A percentile compares a stretch with the other conserved stretches of the same genome.
phyloP scores from a whole-genome alignment of 116 monocot genomes.

The Cymodocea nodosa region DNA sequence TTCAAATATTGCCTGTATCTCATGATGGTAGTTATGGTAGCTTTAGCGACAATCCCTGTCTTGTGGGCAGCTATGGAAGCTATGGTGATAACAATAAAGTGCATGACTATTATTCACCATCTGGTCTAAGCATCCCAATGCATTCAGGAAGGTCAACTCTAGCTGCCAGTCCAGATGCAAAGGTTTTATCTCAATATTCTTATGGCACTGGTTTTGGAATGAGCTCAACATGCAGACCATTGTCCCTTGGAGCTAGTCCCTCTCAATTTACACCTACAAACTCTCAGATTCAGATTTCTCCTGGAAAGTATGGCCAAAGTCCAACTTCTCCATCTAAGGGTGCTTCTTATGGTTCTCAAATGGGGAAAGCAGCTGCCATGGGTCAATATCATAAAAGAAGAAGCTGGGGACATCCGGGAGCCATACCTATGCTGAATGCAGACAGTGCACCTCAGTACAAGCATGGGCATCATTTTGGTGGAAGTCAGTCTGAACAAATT shows the following conservation, averaged over 20 bases:
- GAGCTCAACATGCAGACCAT: constrained; percentile 54
- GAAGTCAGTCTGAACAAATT: constrained; percentile 24
- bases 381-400: constrained; percentile 54
- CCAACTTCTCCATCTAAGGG: constrained; percentile 60
- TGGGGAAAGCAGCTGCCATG: constrained; percentile 49
- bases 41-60: constrained; percentile 50
- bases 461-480: constrained; percentile 43
- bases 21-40: constrained; percentile 73
- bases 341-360: constrained; percentile 32
- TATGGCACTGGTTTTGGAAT: constrained; percentile 52
- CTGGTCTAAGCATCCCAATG: constrained; percentile 48
- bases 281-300: constrained; percentile 59
- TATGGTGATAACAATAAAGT: constrained; percentile 53
- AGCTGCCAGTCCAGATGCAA: constrained; percentile 70
- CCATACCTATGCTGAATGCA: constrained; percentile 23
- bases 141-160: constrained; percentile 61
- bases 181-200: constrained; percentile 37
- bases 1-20: constrained; percentile 44
- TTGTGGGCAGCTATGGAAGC: constrained; percentile 72
- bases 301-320: constrained; percentile 42
- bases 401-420: constrained; percentile 28
- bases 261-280: constrained; percentile 81
- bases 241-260: constrained; percentile 87
- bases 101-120: constrained; percentile 48
- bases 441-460: constrained; percentile 41